Evolutionary conservation across 495 filamentous ascomycete species (phyloP).

Genomic region (Pseudevernia furfuracea): DNA sequence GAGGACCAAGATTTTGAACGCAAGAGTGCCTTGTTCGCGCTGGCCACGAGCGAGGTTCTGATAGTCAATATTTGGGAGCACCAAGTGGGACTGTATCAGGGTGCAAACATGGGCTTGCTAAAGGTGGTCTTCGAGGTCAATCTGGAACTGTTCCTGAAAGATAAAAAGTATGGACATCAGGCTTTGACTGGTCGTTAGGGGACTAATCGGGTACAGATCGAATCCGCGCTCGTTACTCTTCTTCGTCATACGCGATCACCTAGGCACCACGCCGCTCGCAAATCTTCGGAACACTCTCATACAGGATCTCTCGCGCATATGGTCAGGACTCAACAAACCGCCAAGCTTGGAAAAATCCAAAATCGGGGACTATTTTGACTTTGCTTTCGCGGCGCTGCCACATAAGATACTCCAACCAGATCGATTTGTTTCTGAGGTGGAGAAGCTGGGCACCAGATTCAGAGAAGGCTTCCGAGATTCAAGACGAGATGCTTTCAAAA

Average conservation of each 20-base stretch:
- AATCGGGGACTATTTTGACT: slow-evolving; percentile 97
- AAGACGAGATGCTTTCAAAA: slow-evolving; percentile 43
- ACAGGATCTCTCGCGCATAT: slow-evolving; percentile 83
- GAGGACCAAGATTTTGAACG: slow-evolving; percentile 99
- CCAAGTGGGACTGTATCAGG: slow-evolving; percentile 95
- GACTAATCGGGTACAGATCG: slow-evolving; percentile 48
- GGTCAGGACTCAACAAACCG: slow-evolving; percentile 87
- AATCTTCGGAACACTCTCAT: slow-evolving; percentile 85
- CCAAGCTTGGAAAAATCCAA: slow-evolving; percentile 76
- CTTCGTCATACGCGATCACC: slow-evolving; percentile 96
- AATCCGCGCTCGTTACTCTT: slow-evolving; percentile 89
- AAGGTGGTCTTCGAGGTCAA: slow-evolving; percentile 99
- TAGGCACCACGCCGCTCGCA: slow-evolving; percentile 79
- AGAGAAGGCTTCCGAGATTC: slow-evolving; percentile 64
- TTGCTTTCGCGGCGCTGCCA: slow-evolving; percentile 89
- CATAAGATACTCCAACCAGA: slow-evolving; percentile 96
- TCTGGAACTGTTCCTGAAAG: slow-evolving; percentile 89
- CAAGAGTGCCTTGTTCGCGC: slow-evolving; percentile 91
- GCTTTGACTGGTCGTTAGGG: neutral
- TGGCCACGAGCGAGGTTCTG: slow-evolving; percentile 95
- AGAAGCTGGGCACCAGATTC: slow-evolving; percentile 74
- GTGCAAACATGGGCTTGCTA: slow-evolving; percentile 94
- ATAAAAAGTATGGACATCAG: slow-evolving; percentile 62
- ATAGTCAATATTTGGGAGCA: slow-evolving; percentile 99
- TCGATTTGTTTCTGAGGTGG: slow-evolving; percentile 74